Conservation (phyloP, 2,329 filamentous ascomycete genomes). For the Lecanicillium sp. region DNA sequence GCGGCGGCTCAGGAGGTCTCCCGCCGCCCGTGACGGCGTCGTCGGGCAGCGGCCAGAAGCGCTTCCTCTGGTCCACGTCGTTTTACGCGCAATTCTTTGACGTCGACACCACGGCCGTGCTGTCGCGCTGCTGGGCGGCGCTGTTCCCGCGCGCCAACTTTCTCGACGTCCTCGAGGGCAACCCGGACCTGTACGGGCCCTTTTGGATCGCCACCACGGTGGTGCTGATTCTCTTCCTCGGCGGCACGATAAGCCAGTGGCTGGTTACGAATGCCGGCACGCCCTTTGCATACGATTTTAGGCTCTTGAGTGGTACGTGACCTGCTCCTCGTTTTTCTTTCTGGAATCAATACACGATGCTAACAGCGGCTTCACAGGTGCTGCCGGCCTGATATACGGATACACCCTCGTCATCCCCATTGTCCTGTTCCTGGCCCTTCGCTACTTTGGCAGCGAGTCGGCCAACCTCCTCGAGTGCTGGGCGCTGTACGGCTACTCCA, state of each 20-base stretch:
- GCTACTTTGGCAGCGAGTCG: slow-evolving; percentile 91
- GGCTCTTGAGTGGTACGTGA: slow-evolving; percentile 66
- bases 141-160: slow-evolving; percentile 90
- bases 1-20: slow-evolving; percentile 36
- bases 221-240: slow-evolving; percentile 88
- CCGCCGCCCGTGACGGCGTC: slow-evolving; percentile 50
- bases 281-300: slow-evolving; percentile 88
- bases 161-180: slow-evolving; percentile 92
- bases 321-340: not conserved
- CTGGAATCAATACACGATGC: slow-evolving; percentile 8
- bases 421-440: slow-evolving; percentile 76
- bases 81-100: slow-evolving; percentile 99
- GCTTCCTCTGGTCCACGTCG: slow-evolving; percentile 82
- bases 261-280: slow-evolving; percentile 59
- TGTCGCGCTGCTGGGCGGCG: slow-evolving; percentile 80
- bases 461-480: slow-evolving; percentile 93
- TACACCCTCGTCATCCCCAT: slow-evolving; percentile 87
- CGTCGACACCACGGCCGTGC: slow-evolving; percentile 85
- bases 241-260: slow-evolving; percentile 91
- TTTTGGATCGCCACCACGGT: slow-evolving; percentile 99
- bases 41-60: slow-evolving; percentile 54
- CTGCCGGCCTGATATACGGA: slow-evolving; percentile 88
- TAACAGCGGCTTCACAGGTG: slow-evolving; percentile 39
- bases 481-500: slow-evolving; percentile 92
- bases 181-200: slow-evolving; percentile 92